A percentile compares a stretch with the other conserved stretches of the same genome.
Conservation (phyloP, 768 basidiomycete genomes). For the Trametes sanguinea region DNA sequence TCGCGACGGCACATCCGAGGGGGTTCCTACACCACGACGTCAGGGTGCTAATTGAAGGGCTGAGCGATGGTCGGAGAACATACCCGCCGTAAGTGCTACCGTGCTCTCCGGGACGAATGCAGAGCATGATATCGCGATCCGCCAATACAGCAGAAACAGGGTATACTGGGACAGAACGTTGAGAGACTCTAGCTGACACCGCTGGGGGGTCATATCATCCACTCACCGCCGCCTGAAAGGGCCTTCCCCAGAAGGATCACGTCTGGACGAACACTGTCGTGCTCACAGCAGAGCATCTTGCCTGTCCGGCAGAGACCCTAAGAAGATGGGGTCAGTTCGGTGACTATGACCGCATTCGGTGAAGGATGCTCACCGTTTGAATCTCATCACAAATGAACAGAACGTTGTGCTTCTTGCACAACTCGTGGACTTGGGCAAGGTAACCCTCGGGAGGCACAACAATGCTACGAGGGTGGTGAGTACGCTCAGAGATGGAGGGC, state of each 20-base stretch:
- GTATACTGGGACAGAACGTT: conserved; percentile 60
- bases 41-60: conserved; percentile 5
- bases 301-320: conserved; percentile 92
- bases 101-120: conserved; percentile 93
- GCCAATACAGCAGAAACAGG: conserved; percentile 96
- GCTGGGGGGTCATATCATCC: neutral
- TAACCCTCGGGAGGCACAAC: conserved; percentile 91
- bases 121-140: conserved; percentile 89
- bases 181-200: neutral
- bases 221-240: conserved; percentile 87
- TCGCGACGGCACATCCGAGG: conserved; percentile 93
- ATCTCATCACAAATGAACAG: conserved; percentile 99
- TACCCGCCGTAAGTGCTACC: conserved; percentile 95
- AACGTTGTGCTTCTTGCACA: conserved; percentile 92
- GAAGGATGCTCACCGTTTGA: conserved; percentile 67
- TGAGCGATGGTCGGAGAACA: conserved; percentile 31
- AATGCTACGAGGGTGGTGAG: conserved; percentile 53
- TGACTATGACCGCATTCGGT: neutral
- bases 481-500: neutral
- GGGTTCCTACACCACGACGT: conserved; percentile 64
- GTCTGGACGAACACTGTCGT: conserved; percentile 88
- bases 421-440: conserved; percentile 67
- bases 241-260: conserved; percentile 95
- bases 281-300: conserved; percentile 88
- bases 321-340: neutral